A percentile compares a stretch with the other conserved stretches of the same genome.
Conservation (phyloP, 1,284 basidiomycete genomes). For the Boletellus deceptivus region DNA sequence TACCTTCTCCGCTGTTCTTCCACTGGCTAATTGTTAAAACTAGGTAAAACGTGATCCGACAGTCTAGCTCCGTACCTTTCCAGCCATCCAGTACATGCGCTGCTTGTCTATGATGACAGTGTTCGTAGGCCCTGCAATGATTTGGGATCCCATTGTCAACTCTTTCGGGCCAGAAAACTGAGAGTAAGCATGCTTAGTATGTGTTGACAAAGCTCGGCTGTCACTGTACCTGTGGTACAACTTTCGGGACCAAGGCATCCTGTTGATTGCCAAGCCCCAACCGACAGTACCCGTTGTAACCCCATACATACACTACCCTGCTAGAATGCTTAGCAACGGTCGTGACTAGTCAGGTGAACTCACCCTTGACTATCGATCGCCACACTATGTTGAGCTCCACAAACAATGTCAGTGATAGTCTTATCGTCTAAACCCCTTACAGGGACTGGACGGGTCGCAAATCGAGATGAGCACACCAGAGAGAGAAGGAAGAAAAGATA, state of each 20-base stretch:
- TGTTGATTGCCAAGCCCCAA: constrained; percentile 83
- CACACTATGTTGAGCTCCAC: constrained; percentile 84
- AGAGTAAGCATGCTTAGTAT: neutral
- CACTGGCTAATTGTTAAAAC: constrained; percentile 52
- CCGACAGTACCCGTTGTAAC: constrained; percentile 80
- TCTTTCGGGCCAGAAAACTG: constrained; percentile 75
- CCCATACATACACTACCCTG: constrained; percentile 81
- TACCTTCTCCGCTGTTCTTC: constrained; percentile 91
- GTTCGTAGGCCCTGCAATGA: constrained; percentile 82
- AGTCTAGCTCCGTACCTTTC: constrained; percentile 51
- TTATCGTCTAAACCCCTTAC: constrained; percentile 73
- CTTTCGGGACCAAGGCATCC: constrained; percentile 72
- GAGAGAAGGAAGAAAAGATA: constrained; percentile 2
- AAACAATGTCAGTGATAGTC: constrained; percentile 78
- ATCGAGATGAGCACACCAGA: constrained; percentile 5
- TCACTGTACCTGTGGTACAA: constrained; percentile 64
- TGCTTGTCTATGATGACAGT: constrained; percentile 84
- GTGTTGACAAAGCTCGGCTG: neutral
- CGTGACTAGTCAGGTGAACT: constrained; percentile 13
- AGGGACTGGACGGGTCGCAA: constrained; percentile 45
- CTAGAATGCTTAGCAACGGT: constrained; percentile 7
- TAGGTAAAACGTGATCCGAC: neutral
- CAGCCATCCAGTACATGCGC: constrained; percentile 82
- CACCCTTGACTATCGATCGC: constrained; percentile 79
- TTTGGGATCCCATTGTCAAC: constrained; percentile 57